A percentile compares a stretch with the other conserved stretches of the same genome.
These are phyloP conservation scores for Exidia glandulosa DNA, from an alignment of 768 basidiomycete genomes.

Conservation along the genomic window DNA sequence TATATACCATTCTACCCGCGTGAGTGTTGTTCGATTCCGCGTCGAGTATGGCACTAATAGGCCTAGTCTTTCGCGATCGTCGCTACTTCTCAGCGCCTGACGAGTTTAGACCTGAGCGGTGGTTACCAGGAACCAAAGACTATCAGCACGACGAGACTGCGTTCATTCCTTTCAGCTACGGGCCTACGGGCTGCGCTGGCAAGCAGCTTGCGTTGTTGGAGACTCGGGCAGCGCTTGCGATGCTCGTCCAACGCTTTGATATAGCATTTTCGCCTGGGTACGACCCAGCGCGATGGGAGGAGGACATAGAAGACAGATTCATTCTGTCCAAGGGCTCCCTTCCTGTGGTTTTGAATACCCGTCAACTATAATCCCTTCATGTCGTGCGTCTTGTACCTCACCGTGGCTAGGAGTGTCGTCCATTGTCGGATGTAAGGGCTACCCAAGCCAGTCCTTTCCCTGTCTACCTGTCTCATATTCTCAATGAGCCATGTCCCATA, in stretches of 20 bases:
- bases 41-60: not conserved
- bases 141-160: constrained; percentile 22
- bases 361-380: no score
- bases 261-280: constrained; percentile 24
- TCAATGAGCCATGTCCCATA: no score
- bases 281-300: constrained; percentile 20
- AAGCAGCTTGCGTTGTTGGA: constrained; percentile 33
- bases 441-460: no score
- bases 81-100: constrained; percentile 36
- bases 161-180: constrained; percentile 34
- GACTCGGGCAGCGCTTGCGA: constrained; percentile 27
- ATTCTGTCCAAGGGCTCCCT: constrained; percentile 22
- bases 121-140: constrained; percentile 15
- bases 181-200: constrained; percentile 42
- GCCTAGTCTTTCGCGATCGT: constrained; percentile 22
- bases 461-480: no score
- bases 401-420: no score
- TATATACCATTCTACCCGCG: constrained; percentile 33
- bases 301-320: constrained; percentile 25
- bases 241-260: constrained; percentile 28
- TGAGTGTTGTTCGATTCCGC: constrained; percentile 11
- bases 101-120: constrained; percentile 32
- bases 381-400: no score
- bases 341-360: no score
- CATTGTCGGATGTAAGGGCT: no score